These are phyloP conservation scores for Xerocomellus amylosporus DNA, from an alignment of 768 basidiomycete species.

Conservation along the genomic window DNA sequence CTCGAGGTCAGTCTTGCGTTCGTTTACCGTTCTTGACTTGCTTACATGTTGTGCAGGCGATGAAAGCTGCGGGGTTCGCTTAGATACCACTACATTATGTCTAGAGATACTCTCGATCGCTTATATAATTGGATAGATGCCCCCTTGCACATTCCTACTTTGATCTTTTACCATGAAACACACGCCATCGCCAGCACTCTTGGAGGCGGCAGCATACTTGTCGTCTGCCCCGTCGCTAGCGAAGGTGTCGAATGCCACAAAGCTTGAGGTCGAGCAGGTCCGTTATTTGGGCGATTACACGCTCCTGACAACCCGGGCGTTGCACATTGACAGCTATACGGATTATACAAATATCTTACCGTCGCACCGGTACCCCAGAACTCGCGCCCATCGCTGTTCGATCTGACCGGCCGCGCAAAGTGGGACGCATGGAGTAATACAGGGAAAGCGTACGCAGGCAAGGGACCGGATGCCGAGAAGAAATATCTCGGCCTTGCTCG, in stretches of 20 bases:
- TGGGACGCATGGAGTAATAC: slow-evolving; percentile 78
- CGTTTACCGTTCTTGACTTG: neutral
- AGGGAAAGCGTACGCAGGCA: slow-evolving; percentile 46
- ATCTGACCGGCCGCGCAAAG: slow-evolving; percentile 76
- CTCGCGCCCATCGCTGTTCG: slow-evolving; percentile 71
- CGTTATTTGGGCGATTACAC: slow-evolving; percentile 11
- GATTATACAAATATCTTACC: slow-evolving; percentile 75
- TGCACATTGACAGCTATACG: slow-evolving; percentile 64
- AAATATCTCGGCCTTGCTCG: slow-evolving; percentile 69
- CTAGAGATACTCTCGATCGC: slow-evolving; percentile 11
- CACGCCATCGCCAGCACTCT: slow-evolving; percentile 43
- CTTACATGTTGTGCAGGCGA: slow-evolving; percentile 48
- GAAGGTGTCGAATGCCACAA: slow-evolving; percentile 56
- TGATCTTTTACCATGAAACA: slow-evolving; percentile 22
- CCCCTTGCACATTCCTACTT: neutral
- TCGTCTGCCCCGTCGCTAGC: slow-evolving; percentile 53
- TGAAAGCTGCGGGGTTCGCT: slow-evolving; percentile 72
- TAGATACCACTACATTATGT: slow-evolving; percentile 36
- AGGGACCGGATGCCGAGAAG: slow-evolving; percentile 48
- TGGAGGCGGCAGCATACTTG: slow-evolving; percentile 62
- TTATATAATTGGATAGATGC: slow-evolving; percentile 39
- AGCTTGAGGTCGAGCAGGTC: slow-evolving; percentile 65
- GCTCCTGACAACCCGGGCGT: slow-evolving; percentile 24
- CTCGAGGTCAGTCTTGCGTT: slow-evolving; percentile 60
- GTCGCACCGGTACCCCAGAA: slow-evolving; percentile 52